Evolutionary conservation across 192 early-diverging fungal species (phyloP).

Genomic region (Glomus cerebriforme): DNA sequence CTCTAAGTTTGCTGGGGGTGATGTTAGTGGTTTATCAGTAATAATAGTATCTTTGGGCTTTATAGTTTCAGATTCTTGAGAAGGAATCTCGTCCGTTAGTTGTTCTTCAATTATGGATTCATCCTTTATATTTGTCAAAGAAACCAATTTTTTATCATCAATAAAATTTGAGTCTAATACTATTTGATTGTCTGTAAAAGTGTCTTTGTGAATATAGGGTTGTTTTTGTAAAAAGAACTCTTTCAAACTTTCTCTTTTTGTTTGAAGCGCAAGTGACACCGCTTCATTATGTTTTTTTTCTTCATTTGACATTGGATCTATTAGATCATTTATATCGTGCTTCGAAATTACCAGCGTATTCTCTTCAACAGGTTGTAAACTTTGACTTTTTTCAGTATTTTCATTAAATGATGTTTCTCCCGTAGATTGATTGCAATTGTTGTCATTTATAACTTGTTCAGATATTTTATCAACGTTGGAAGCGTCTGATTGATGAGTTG

Average conservation of each 20-base stretch:
- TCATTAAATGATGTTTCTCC: not conserved
- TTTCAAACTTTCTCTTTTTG: slow-evolving; percentile 28
- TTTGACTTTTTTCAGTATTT: not conserved
- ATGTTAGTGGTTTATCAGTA: not conserved
- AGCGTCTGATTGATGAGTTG: not conserved
- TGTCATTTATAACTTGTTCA: not conserved
- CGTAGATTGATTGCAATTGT: not conserved
- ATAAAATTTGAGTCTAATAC: not conserved
- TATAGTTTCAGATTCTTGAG: not conserved
- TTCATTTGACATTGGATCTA: slow-evolving; percentile 7
- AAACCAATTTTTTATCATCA: not conserved
- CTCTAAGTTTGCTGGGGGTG: not conserved
- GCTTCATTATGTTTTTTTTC: slow-evolving; percentile 14
- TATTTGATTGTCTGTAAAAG: not conserved
- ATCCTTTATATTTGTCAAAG: not conserved
- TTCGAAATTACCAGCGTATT: not conserved
- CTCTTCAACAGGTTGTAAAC: not conserved
- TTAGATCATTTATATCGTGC: not conserved
- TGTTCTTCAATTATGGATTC: not conserved
- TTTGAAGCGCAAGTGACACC: not conserved
- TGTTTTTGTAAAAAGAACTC: slow-evolving; percentile 21
- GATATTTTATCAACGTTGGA: not conserved
- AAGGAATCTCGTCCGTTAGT: not conserved
- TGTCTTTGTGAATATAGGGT: slow-evolving; percentile 17
- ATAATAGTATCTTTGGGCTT: not conserved